phyloP scores from a whole-genome alignment of 192 early-diverging fungal species.

The Funneliformis geosporum region DNA sequence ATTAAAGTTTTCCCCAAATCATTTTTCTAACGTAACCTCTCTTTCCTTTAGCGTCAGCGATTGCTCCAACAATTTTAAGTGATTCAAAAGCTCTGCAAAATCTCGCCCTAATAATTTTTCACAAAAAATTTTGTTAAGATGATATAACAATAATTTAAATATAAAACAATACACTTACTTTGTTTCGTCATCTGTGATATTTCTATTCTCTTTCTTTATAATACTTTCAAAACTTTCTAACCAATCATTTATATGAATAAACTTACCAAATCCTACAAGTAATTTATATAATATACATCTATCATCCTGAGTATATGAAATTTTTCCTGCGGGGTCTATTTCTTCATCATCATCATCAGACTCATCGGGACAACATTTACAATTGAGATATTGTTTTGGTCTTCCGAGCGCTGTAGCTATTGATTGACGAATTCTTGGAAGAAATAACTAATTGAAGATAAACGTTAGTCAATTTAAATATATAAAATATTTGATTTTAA shows the following conservation, averaged over 20 bases:
- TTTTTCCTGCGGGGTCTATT: slow-evolving; percentile 30
- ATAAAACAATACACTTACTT: slow-evolving; percentile 55
- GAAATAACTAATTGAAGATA: slow-evolving; percentile 62
- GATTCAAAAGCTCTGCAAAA: slow-evolving; percentile 86
- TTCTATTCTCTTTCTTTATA: slow-evolving; percentile 44
- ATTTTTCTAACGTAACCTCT: slow-evolving; percentile 90
- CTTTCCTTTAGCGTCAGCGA: slow-evolving; percentile 86
- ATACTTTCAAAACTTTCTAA: slow-evolving; percentile 81
- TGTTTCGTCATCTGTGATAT: slow-evolving; percentile 43
- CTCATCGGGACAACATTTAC: slow-evolving; percentile 69
- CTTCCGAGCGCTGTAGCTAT: slow-evolving; percentile 84
- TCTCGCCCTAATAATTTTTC: slow-evolving; percentile 60
- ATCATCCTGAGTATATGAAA: slow-evolving; percentile 75
- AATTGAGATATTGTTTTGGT: slow-evolving; percentile 76
- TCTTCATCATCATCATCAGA: slow-evolving; percentile 31
- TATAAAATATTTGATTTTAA: background rate
- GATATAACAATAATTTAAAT: slow-evolving; percentile 2
- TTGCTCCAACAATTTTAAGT: slow-evolving; percentile 87
- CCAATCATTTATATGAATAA: slow-evolving; percentile 96
- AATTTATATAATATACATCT: slow-evolving; percentile 88
- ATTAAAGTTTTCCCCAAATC: slow-evolving; percentile 64
- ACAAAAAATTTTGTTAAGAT: background rate
- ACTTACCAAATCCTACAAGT: slow-evolving; percentile 86
- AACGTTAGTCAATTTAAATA: background rate
- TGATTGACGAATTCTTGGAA: slow-evolving; percentile 78